These are phyloP conservation scores for Yarrowia sp. DNA, from an alignment of 805 yeast genomes.

Conservation along the genomic window DNA sequence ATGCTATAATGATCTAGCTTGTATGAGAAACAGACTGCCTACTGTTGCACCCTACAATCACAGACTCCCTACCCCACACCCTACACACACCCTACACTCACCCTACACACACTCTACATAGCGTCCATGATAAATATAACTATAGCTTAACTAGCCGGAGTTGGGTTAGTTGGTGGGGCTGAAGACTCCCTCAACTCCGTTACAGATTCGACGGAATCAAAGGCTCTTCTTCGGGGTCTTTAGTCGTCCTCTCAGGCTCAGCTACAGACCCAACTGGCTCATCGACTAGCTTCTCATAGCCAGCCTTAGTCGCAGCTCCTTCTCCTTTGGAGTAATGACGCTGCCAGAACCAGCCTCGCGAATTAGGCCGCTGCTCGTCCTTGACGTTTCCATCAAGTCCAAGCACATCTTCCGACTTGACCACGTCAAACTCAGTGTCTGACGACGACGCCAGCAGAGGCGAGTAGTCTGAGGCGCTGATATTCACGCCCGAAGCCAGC, in stretches of 20 bases:
- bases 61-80: no score
- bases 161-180: not conserved
- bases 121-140: conserved; percentile 23
- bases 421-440: conserved; percentile 21
- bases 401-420: conserved; percentile 14
- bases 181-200: no score
- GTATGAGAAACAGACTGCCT: no score
- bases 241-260: no score
- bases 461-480: conserved; percentile 3
- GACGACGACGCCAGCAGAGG: conserved; percentile 8
- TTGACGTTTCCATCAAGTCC: not conserved
- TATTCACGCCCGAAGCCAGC: conserved; percentile 9
- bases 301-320: not conserved
- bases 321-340: conserved; percentile 16
- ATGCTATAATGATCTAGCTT: no score
- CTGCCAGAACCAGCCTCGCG: conserved; percentile 33
- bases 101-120: not conserved
- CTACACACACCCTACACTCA: not conserved
- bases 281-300: not conserved
- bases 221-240: conserved; percentile 19
- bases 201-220: not conserved
- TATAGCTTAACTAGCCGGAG: conserved; percentile 8
- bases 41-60: no score
- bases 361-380: conserved; percentile 9
- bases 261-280: not conserved